phyloP scores from a whole-genome alignment of 2,329 filamentous ascomycete species.

The Penicillium brasilianum region DNA sequence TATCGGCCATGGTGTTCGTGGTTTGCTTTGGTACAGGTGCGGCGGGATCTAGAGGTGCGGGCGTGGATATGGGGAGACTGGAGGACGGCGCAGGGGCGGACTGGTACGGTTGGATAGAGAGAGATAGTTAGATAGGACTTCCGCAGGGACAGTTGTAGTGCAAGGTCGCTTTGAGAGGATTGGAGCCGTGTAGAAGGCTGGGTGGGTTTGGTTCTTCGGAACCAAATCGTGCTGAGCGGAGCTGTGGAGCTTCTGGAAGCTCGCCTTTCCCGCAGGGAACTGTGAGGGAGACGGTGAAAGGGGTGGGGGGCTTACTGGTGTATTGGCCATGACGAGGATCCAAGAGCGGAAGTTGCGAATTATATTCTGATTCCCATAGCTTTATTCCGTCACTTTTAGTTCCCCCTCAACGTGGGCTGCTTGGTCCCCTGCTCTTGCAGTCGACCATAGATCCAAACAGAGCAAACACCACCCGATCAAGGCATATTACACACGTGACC shows the following conservation, averaged over 20 bases:
- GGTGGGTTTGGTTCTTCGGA: constrained; percentile 11
- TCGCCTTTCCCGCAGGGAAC: constrained; percentile 8
- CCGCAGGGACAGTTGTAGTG: neutral
- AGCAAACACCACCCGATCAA: constrained; percentile 21
- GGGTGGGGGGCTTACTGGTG: constrained; percentile 24
- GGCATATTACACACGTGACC: constrained; percentile 36
- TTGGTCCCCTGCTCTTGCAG: neutral
- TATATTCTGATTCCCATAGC: neutral
- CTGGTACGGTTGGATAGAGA: neutral
- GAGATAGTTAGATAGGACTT: constrained; percentile 2
- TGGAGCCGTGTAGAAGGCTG: neutral
- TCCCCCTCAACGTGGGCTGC: too few species aligned
- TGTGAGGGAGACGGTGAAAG: neutral
- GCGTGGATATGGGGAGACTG: neutral
- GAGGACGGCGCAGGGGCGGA: neutral
- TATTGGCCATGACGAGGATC: constrained; percentile 22
- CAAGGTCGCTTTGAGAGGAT: neutral
- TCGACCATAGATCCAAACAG: constrained; percentile 28
- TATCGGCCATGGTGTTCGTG: constrained; percentile 28
- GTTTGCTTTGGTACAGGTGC: constrained; percentile 1
- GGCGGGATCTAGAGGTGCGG: constrained; percentile 3
- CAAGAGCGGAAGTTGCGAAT: neutral
- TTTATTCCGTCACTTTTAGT: neutral
- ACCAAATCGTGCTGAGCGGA: constrained; percentile 22
- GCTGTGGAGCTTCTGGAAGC: constrained; percentile 23